Base-by-base conservation (phyloP, 1,284 basidiomycete species). In the Irpex sp. region DNA sequence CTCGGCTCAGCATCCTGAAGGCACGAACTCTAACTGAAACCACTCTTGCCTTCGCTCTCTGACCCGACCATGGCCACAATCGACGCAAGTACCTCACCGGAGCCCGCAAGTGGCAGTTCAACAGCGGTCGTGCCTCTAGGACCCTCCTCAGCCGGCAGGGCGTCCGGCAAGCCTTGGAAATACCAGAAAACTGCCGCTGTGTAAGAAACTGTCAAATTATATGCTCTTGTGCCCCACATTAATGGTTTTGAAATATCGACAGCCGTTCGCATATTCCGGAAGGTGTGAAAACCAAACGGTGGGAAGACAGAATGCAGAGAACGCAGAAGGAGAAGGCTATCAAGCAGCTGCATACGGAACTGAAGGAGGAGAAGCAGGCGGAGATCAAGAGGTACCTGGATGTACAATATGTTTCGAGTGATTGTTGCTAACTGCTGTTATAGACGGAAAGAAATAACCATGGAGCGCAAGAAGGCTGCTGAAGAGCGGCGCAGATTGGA, bases 91-190 rank as follows among this genome's bases (percentile, higher is more conserved):
- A 19, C 19, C 49, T 9, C 15, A 33, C 17, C 54, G 31, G 54
- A 21, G 31, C 9, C 13, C 54, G 13, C 8, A 21, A 35, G 17
- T 33, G 13, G 54, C 19, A 9, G 9, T 15, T 13, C 17, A 7
- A 46, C 64, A 13, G 50, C 63, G 5, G 55, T 63, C 37, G 62
- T 82, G n/a, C 63, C 78, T 15, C 72, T 90, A 19, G 75, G 82
- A 4, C 74, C 83, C 36, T 85, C 89, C 1, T 77, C 83, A 43
- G 78, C 78, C 63, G 87, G 89, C n/a, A 80, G 88, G 49, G 72
- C 78, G 1, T 90, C 88, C 1, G 83, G 87, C 7, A 90, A 89
- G 71, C 67, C 82, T 57, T 92, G 90, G 90, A 92, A 92, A 69
- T 63, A 69, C 2, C 68, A 67, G 39, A 90, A 90, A 72, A 73